Base-by-base conservation (phyloP, 352 stramenopile species). In the Elongisporangium anandrum region DNA sequence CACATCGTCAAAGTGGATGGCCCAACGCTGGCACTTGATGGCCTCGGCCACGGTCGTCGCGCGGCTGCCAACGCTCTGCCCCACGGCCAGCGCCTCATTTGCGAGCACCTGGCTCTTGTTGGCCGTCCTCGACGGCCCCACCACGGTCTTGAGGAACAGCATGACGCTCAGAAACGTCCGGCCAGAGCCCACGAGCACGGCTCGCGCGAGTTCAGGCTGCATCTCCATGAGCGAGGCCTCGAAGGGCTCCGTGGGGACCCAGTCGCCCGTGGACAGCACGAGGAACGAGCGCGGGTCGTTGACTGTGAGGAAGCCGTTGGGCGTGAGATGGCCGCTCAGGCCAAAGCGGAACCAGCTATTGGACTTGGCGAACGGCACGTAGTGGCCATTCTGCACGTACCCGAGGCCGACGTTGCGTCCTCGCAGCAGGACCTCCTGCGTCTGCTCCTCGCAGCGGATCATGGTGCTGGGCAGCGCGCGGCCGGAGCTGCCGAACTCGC, bases 391-490 rank as follows among this genome's bases (percentile, higher is more conserved):
- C 24, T 66, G 68, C 3, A 85, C 77, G 65, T 94, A 92, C 4
- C 81, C 78, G 26, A 85, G 51, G 34, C 88, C 92, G 0, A 94
- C 80, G 39, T 94, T 89, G 50, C 84, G 78, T 20, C 84, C 84
- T 8, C 75, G 71, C 29, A 89, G 56, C 20, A 88, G 65, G 34
- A 87, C 80, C 34, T 92, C 74, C 20, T 90, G 80, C 0, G 77
- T 77, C 7, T 68, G 65, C 50, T 90, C 79, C 48, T 90, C 77
- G 55, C 81, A 88, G 20, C 73, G 67, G 57, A 94, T 78, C 3
- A 65, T 67, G 2, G 83, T 94, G 15, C 68, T 71, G 9, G 69
- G 61, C 2, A 94, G 59, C 5, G 82, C 77, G 7, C 79, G 77
- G 16, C 85, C 85, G 9, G 64, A 85, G 34, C 69, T 90, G 8